Conservation (phyloP, 352 stramenopile species). For the Phytophthora syringae region DNA sequence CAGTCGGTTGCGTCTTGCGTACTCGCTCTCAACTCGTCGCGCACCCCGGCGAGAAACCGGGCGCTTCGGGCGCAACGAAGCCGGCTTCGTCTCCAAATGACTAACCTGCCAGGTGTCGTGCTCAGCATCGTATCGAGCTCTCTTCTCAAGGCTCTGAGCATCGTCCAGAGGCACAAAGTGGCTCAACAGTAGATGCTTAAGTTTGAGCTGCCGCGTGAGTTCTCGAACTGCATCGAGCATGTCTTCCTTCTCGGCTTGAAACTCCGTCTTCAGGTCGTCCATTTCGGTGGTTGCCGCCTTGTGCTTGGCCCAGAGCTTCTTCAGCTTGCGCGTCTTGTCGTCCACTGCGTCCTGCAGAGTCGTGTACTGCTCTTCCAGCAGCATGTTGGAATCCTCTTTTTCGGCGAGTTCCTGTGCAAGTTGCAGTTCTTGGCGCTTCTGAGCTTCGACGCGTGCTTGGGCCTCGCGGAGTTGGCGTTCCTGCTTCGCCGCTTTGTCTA, state of each 20-base stretch:
- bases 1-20: constrained; percentile 80
- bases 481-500: constrained; percentile 95
- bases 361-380: constrained; percentile 93
- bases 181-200: constrained; percentile 93
- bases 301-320: constrained; percentile 96
- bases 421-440: constrained; percentile 79
- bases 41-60: constrained; percentile 69
- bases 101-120: constrained; percentile 91
- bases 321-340: constrained; percentile 96
- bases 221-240: constrained; percentile 96
- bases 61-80: constrained; percentile 56
- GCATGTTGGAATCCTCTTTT: constrained; percentile 93
- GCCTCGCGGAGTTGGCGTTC: constrained; percentile 92
- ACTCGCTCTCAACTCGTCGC: constrained; percentile 92
- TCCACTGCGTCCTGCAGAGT: constrained; percentile 92
- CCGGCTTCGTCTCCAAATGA: constrained; percentile 65
- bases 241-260: constrained; percentile 94
- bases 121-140: constrained; percentile 90
- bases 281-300: constrained; percentile 90
- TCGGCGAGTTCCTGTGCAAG: constrained; percentile 92
- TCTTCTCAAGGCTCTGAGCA: constrained; percentile 76
- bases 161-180: constrained; percentile 89
- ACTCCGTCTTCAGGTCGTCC: constrained; percentile 93
- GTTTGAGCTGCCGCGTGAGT: constrained; percentile 94
- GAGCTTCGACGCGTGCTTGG: constrained; percentile 89